Evolutionary conservation across 164 flowering plant genomes (phyloP).

Genomic region (Annona cherimola): DNA sequence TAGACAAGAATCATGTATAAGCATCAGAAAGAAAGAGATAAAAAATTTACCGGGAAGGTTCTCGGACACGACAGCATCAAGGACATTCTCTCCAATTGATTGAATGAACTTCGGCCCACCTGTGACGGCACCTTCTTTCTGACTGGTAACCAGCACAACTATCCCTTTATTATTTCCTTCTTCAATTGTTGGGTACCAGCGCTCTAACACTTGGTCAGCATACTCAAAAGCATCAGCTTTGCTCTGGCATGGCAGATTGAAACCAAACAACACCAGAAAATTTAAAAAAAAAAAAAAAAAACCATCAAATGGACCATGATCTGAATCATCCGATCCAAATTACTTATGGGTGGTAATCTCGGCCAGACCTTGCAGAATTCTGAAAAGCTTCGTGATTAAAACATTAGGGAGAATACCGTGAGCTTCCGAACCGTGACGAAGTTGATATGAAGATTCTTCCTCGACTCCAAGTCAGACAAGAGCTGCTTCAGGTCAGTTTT

Average conservation of each 20-base stretch:
- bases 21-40: background rate
- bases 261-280: background rate
- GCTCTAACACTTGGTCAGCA: slow-evolving; percentile 90
- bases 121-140: slow-evolving; percentile 94
- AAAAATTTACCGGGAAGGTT: slow-evolving; percentile 78
- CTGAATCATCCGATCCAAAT: background rate
- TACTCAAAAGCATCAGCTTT: slow-evolving; percentile 98
- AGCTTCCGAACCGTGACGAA: slow-evolving; percentile 89
- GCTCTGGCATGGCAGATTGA: slow-evolving; percentile 42
- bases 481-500: slow-evolving; percentile 74
- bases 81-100: slow-evolving; percentile 84
- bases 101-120: slow-evolving; percentile 90
- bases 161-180: slow-evolving; percentile 91
- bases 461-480: slow-evolving; percentile 77
- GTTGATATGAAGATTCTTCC: slow-evolving; percentile 75
- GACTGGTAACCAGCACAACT: slow-evolving; percentile 90
- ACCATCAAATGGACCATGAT: background rate
- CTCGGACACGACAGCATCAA: slow-evolving; percentile 87
- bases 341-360: background rate
- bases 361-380: background rate
- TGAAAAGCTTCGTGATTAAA: background rate
- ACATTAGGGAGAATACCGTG: slow-evolving; percentile 52
- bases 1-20: background rate
- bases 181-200: slow-evolving; percentile 88
- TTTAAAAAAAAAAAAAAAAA: background rate